phyloP scores from a whole-genome alignment of 2,329 filamentous ascomycete genomes.

The Chlorencoelia australis region DNA sequence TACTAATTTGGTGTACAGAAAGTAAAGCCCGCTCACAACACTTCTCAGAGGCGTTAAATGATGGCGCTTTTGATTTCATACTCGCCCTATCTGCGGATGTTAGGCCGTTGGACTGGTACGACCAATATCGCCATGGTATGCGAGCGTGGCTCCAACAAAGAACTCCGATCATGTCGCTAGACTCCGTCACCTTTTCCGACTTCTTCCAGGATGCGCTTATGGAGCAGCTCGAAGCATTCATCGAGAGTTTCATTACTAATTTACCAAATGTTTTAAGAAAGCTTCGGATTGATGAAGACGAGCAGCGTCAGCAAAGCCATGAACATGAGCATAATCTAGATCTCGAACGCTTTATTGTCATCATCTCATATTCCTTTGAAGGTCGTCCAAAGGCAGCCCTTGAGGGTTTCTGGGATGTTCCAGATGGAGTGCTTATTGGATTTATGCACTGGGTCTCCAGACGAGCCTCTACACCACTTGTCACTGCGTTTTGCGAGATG shows the following conservation, averaged over 20 bases:
- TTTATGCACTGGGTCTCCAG: constrained; percentile 97
- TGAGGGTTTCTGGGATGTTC: constrained; percentile 76
- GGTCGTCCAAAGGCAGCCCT: constrained; percentile 73
- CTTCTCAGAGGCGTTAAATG: constrained; percentile 69
- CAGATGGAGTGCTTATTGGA: constrained; percentile 85
- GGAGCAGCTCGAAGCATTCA: constrained; percentile 75
- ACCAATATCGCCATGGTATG: constrained; percentile 74
- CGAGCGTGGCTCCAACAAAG: constrained; percentile 77
- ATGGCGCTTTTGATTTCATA: constrained; percentile 88
- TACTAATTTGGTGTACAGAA: constrained; percentile 35
- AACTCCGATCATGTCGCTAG: constrained; percentile 56
- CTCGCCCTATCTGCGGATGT: constrained; percentile 76
- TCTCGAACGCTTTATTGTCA: constrained; percentile 81
- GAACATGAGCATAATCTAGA: constrained; percentile 58
- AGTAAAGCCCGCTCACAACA: constrained; percentile 59
- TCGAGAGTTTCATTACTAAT: constrained; percentile 89
- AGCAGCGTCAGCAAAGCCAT: constrained; percentile 62
- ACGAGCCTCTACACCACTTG: constrained; percentile 87
- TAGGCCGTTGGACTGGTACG: constrained; percentile 73
- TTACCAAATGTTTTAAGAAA: constrained; percentile 85
- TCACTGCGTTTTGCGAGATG: constrained; percentile 95
- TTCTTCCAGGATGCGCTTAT: constrained; percentile 66
- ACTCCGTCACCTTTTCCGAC: constrained; percentile 57
- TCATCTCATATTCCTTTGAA: constrained; percentile 88
- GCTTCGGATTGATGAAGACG: constrained; percentile 80